These are phyloP conservation scores for Moesziomyces parantarcticus DNA, from an alignment of 1,284 basidiomycete genomes.

Conservation along the genomic window DNA sequence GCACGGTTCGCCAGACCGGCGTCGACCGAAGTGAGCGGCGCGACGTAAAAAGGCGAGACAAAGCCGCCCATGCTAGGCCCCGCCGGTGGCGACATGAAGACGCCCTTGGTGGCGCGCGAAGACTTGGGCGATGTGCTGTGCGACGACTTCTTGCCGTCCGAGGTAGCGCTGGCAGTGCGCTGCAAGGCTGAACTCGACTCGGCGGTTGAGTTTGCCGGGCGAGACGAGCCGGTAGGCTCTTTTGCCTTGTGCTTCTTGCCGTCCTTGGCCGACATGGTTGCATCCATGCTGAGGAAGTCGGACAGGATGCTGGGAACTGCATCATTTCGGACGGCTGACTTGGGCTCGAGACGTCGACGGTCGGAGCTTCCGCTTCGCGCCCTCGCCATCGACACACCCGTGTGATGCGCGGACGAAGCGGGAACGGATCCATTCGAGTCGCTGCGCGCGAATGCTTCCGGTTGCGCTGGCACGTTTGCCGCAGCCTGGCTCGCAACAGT, in stretches of 20 bases:
- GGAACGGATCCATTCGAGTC: neutral
- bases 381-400: constrained; percentile 5
- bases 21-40: constrained; percentile 43
- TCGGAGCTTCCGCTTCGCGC: constrained; percentile 6
- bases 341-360: constrained; percentile 29
- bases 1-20: constrained; percentile 19
- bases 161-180: constrained; percentile 23
- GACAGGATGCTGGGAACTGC: constrained; percentile 33
- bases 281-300: constrained; percentile 44
- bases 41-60: constrained; percentile 45
- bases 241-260: constrained; percentile 13
- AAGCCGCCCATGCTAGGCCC: constrained; percentile 44
- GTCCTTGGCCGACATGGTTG: constrained; percentile 11
- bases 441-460: neutral
- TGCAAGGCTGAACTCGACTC: constrained; percentile 6
- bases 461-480: neutral
- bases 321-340: constrained; percentile 33
- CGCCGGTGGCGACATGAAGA: constrained; percentile 32
- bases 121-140: constrained; percentile 32
- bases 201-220: neutral
- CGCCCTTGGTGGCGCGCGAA: constrained; percentile 29
- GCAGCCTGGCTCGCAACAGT: neutral
- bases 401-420: neutral
- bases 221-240: neutral
- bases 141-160: constrained; percentile 28